Percentiles rank a stretch among this genome's conserved stretches.
Conservation (phyloP, 2,329 filamentous ascomycete species). For the Aspergillus glaucus region DNA sequence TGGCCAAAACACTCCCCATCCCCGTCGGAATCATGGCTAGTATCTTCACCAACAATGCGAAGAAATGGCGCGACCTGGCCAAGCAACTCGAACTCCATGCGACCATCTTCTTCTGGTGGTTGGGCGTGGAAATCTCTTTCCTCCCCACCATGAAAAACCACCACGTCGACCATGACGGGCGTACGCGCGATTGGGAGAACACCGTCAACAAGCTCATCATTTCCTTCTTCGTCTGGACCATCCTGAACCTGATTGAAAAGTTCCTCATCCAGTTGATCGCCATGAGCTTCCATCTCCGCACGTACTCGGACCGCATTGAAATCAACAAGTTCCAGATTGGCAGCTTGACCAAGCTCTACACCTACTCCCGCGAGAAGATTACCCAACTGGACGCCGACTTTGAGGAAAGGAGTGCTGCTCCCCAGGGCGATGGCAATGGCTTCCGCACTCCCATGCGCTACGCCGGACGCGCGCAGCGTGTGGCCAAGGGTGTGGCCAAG, state of each 20-base stretch:
- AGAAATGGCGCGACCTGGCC: slow-evolving; percentile 90
- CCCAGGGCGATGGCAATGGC: slow-evolving; percentile 56
- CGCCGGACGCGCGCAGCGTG: slow-evolving; percentile 60
- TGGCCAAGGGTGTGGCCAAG: slow-evolving; percentile 58
- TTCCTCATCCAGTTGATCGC: slow-evolving; percentile 92
- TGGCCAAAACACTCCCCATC: slow-evolving; percentile 59
- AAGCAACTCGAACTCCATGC: slow-evolving; percentile 77
- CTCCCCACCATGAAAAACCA: slow-evolving; percentile 71
- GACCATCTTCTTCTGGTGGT: slow-evolving; percentile 85
- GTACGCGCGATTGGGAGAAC: slow-evolving; percentile 61
- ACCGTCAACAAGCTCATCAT: slow-evolving; percentile 82
- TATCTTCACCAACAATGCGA: slow-evolving; percentile 76
- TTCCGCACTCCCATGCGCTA: slow-evolving; percentile 67
- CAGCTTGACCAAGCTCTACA: slow-evolving; percentile 58
- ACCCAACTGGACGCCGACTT: slow-evolving; percentile 70
- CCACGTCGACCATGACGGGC: slow-evolving; percentile 48
- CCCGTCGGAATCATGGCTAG: slow-evolving; percentile 60
- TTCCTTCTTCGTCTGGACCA: slow-evolving; percentile 69
- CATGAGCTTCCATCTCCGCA: slow-evolving; percentile 83
- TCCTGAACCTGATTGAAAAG: slow-evolving; percentile 83
- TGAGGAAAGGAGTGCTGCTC: slow-evolving; percentile 48
- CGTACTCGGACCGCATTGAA: slow-evolving; percentile 84
- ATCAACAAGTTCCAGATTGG: slow-evolving; percentile 86
- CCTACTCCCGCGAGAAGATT: slow-evolving; percentile 59
- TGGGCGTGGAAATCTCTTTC: slow-evolving; percentile 80